A percentile compares a stretch with the other conserved stretches of the same genome.
Conservation (phyloP, 2,329 filamentous ascomycete genomes). For the Proliferodiscus dingleyae region DNA sequence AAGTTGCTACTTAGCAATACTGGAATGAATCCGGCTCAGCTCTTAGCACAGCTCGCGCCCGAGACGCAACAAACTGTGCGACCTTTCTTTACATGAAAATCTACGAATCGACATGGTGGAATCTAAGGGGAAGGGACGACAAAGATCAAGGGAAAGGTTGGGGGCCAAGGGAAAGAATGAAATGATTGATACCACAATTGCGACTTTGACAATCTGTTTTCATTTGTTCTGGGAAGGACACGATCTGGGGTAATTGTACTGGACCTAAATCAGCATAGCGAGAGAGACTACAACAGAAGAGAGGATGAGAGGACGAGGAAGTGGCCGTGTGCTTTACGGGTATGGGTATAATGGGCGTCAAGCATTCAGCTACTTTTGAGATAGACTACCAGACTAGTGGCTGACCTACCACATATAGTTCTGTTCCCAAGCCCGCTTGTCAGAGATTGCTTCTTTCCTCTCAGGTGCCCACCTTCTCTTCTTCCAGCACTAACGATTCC, state of each 20-base stretch:
- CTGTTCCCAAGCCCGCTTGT: too few relatives aligned
- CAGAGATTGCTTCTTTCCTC: too few relatives aligned
- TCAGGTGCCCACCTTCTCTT: too few relatives aligned
- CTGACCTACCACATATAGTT: too few relatives aligned
- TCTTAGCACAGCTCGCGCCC: slow-evolving; percentile 69
- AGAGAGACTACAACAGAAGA: slow-evolving; percentile 2
- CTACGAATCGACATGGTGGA: background rate
- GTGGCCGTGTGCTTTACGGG: too few relatives aligned
- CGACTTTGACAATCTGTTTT: slow-evolving; percentile 6
- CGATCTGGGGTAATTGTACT: slow-evolving; percentile 2
- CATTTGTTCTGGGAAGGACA: slow-evolving; percentile 8
- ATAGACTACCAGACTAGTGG: too few relatives aligned
- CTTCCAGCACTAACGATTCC: too few relatives aligned
- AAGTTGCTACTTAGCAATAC: slow-evolving; percentile 73
- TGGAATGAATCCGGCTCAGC: slow-evolving; percentile 68
- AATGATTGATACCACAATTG: slow-evolving; percentile 27
- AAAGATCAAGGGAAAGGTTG: slow-evolving; percentile 7
- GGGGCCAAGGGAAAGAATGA: slow-evolving; percentile 15
- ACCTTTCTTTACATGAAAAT: slow-evolving; percentile 64
- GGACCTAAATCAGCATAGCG: slow-evolving; percentile 16
- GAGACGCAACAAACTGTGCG: slow-evolving; percentile 78
- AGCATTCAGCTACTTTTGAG: too few relatives aligned
- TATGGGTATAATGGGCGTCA: too few relatives aligned
- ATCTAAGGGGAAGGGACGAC: slow-evolving; percentile 1
- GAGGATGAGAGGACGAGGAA: background rate